phyloP scores from a whole-genome alignment of 148 eudicot genomes.

The Camellia sinensis region DNA sequence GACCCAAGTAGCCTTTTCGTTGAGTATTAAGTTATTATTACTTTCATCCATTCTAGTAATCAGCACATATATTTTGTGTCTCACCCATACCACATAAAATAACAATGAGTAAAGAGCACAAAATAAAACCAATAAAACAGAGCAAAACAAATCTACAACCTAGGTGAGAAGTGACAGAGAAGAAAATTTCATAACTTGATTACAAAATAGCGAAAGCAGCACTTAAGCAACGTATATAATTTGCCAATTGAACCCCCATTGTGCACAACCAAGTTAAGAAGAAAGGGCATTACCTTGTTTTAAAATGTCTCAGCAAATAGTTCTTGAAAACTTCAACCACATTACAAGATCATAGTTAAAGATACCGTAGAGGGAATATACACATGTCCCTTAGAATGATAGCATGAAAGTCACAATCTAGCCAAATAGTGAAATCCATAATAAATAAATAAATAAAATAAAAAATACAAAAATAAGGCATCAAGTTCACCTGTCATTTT shows the following conservation, averaged over 20 bases:
- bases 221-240: not conserved
- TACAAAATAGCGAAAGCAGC: not conserved
- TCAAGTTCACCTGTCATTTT: too few species aligned
- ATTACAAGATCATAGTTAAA: too few species aligned
- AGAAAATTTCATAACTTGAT: not conserved
- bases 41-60: slow-evolving; percentile 77
- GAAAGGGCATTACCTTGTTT: too few species aligned
- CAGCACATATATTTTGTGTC: slow-evolving; percentile 56
- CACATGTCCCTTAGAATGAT: too few species aligned
- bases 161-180: not conserved
- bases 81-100: slow-evolving; percentile 47
- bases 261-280: not conserved
- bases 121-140: not conserved
- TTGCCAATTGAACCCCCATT: slow-evolving; percentile 4
- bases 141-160: not conserved
- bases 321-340: too few species aligned
- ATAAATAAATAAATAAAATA: too few species aligned
- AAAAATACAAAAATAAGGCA: too few species aligned
- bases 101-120: not conserved
- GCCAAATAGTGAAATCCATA: too few species aligned
- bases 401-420: too few species aligned
- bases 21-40: slow-evolving; percentile 76
- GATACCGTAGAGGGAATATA: too few species aligned
- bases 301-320: too few species aligned
- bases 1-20: slow-evolving; percentile 92